Conservation (phyloP, 169 alveolate genomes). For the Cryptosporidium canis region DNA sequence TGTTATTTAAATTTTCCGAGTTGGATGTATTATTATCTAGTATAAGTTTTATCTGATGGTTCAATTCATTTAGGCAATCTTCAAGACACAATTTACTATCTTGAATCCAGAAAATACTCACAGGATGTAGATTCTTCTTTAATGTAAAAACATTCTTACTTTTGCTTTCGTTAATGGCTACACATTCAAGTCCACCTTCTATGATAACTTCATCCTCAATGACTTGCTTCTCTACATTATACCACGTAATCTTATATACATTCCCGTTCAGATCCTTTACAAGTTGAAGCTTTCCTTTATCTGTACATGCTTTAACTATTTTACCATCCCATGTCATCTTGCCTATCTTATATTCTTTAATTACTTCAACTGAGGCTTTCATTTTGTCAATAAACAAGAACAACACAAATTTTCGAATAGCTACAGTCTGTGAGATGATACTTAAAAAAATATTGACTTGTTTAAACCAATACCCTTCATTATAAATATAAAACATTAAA, state of each 20-base stretch:
- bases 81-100: background rate
- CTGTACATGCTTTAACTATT: slow-evolving; percentile 21
- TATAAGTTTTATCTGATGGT: slow-evolving; percentile 1
- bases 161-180: background rate
- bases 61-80: background rate
- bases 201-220: background rate
- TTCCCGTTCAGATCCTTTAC: background rate
- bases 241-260: slow-evolving; percentile 21
- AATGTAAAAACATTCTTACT: slow-evolving; percentile 38
- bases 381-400: background rate
- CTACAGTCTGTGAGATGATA: no score
- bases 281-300: slow-evolving; percentile 29
- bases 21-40: background rate
- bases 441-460: no score
- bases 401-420: background rate
- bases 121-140: background rate
- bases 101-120: slow-evolving; percentile 26
- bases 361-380: background rate
- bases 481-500: no score
- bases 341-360: slow-evolving; percentile 34
- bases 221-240: background rate
- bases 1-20: background rate
- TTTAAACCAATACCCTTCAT: no score
- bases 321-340: slow-evolving; percentile 66
- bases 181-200: background rate